Base-by-base conservation (phyloP, 148 eudicot genomes). In the Rhododendron griersonianum region DNA sequence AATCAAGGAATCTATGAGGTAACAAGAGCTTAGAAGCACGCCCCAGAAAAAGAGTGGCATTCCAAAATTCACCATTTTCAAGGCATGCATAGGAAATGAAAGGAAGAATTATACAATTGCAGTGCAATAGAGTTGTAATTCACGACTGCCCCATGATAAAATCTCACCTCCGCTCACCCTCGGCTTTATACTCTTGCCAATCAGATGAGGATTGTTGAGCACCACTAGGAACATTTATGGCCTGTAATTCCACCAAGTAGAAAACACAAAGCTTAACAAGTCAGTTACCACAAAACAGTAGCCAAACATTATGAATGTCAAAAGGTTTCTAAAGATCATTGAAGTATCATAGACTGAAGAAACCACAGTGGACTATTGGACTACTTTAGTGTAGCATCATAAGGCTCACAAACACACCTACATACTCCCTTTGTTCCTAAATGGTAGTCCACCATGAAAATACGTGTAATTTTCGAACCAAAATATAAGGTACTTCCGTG, bases 151-250 rank as follows among this genome's bases (percentile, higher is more conserved):
- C 11, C 23, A 51, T 65, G 53, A 86, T 13, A 37, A 77, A 4
- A 65, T 21, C 53, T 76, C 44, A 96, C 99, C 98, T 94, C 90
- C 97, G 92, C 37, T 96, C 96, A 90, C 95, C 99, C 86, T 87
- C 80, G 78, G 96, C 88, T 81, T 88, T 86, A 89, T 89, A 96
- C 87, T 96, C 99, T 92, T 95, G 98, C 99, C 99, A 96, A 88
- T 96, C 99, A 85, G 98, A 93, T 25, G 96, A 88, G 30, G 91
- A 88, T 78, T 91, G 92, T 86, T 91, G 95, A 87, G 85, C 86
- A 41, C 88, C 79, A 89, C 91, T 89, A 86, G 89, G 25, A 89
- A 73, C 92, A 81, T 84, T 89, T 83, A 50, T 85, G 39, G 86
- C 89, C 98, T 95, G 91, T 55, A 30, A 28, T 28, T 28, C 30